A percentile compares a stretch with the other conserved stretches of the same genome.
These are phyloP conservation scores for Trypanosoma scelopori DNA, from an alignment of 208 protist species.

Conservation along the genomic window DNA sequence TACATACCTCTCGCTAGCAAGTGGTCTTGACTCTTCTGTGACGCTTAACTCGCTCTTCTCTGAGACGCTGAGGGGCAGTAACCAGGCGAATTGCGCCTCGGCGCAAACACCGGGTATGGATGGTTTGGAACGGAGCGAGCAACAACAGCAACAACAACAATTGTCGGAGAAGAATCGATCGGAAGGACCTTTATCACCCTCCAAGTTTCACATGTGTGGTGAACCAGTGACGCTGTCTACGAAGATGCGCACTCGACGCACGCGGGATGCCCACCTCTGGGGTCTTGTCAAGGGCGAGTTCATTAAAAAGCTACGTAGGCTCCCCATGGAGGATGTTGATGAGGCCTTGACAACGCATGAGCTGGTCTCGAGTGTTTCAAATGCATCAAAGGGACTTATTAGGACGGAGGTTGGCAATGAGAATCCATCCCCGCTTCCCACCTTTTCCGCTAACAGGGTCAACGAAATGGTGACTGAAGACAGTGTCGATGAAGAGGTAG, in stretches of 20 bases:
- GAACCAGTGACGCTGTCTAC: constrained; percentile 15
- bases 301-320: constrained; percentile 24
- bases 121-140: not conserved
- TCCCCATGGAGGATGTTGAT: constrained; percentile 3
- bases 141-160: not conserved
- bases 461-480: not conserved
- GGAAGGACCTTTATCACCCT: not conserved
- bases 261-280: not conserved
- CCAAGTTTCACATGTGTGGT: constrained; percentile 1
- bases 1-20: not conserved
- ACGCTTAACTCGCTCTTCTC: not conserved
- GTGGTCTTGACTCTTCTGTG: not conserved
- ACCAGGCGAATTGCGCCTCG: not conserved
- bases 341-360: constrained; percentile 4
- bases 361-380: not conserved
- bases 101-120: not conserved
- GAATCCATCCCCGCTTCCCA: not conserved
- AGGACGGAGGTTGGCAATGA: constrained; percentile 6
- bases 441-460: not conserved
- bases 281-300: constrained; percentile 29
- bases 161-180: not conserved
- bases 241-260: constrained; percentile 16
- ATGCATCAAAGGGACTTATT: not conserved
- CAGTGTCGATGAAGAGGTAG: not conserved
- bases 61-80: not conserved